phyloP scores from a whole-genome alignment of 176 grass and related monocot species.

The Oryza nivara region DNA sequence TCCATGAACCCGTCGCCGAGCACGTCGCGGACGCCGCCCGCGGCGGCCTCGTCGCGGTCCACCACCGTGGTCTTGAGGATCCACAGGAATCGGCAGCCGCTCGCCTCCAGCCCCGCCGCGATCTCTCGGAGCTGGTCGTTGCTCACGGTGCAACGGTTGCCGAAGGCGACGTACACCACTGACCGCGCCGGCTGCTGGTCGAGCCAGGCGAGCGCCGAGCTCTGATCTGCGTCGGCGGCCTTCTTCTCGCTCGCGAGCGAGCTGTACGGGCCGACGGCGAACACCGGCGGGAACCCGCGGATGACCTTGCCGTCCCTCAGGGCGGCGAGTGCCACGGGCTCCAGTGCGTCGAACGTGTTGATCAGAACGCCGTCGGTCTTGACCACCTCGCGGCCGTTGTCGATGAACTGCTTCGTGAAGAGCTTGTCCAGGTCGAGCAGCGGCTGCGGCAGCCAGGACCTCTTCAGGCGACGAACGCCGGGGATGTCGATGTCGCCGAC shows the following conservation, averaged over 20 bases:
- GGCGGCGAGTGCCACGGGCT: constrained; percentile 53
- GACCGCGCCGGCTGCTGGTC: constrained; percentile 52
- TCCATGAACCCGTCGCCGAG: constrained; percentile 44
- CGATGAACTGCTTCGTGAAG: constrained; percentile 64
- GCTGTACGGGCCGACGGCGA: constrained; percentile 42
- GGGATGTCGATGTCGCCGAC: constrained; percentile 58
- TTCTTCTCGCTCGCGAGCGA: background rate
- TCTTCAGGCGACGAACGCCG: constrained; percentile 17
- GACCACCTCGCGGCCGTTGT: constrained; percentile 37
- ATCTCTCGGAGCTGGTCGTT: constrained; percentile 57
- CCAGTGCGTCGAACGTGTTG: constrained; percentile 65
- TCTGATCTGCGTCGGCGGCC: no score
- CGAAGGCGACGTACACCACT: constrained; percentile 72
- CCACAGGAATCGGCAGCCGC: constrained; percentile 69
- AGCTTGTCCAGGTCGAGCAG: constrained; percentile 46
- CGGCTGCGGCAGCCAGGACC: constrained; percentile 8
- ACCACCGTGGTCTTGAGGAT: constrained; percentile 58
- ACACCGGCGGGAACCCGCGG: constrained; percentile 41
- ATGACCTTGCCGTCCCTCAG: constrained; percentile 47
- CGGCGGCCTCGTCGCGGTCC: constrained; percentile 47
- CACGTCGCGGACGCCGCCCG: constrained; percentile 30
- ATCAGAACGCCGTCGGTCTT: constrained; percentile 41
- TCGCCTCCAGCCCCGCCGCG: constrained; percentile 55
- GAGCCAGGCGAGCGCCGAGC: constrained; percentile 42
- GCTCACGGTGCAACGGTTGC: constrained; percentile 51